Base-by-base conservation (phyloP, 73 alveolate genomes). In the Paramecium pentaurelia region DNA sequence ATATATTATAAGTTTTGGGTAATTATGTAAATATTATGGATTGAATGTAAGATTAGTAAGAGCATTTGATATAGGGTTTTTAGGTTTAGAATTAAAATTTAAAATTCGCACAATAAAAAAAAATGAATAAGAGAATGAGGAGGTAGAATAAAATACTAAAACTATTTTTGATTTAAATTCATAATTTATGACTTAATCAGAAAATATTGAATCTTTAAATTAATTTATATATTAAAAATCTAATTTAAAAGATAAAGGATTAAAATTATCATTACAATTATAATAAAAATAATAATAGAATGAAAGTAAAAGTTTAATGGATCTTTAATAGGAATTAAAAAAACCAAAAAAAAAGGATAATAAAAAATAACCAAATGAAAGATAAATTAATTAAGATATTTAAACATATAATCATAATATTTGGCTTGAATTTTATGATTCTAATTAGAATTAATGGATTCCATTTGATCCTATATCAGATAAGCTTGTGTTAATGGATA, bases 401-500 rank as follows among this genome's bases (percentile, higher is more conserved):
- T 9, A 49, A 45, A 45, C 28, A 12, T 44, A 9, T 6, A 80
- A 80, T 47, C 2, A 80, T 18, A 38, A 36, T 27, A 25, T 44
- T 27, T 80, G 91, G 91, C 28, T 80, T 16, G 91, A 80, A 49
- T 45, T 80, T 27, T 80, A 37, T 18, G 70, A 54, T 44, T 16
- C 58, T 36, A 37, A 73, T 6, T 34, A 45, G 10, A 36, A 49
- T 18, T 30, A 20, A 27, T 80, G 91, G 91, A 28, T 80, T 45
- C 71, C 91, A 10, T 80, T 80, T 47, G 91, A 80, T 80, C 91
- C 91, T 18, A 80, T 80, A 8, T 80, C 91, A 11, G 91, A 80
- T 80, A 20, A 25, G 0, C 42, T 27, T 40, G 44, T 80, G 0
- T 11, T 16, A 32, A 3, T 80, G 28, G 30, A 80, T 80, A 42